Conservation (phyloP, 1,284 basidiomycete species). For the Rhodotorula sp. region DNA sequence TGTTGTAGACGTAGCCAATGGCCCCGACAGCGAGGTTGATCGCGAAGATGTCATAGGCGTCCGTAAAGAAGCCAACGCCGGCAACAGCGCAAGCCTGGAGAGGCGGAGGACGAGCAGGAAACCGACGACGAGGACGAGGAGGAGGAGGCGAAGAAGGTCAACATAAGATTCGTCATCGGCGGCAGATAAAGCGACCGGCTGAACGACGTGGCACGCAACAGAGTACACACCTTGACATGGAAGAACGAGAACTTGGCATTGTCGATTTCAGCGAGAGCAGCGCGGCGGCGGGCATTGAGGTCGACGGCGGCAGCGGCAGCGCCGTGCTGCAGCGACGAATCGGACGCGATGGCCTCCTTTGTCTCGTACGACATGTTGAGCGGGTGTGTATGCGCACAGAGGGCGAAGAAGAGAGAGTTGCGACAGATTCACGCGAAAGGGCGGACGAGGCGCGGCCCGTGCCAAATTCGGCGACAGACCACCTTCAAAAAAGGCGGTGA, state of each 20-base stretch:
- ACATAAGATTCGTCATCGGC: too few relatives aligned
- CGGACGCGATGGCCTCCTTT: slow-evolving; percentile 4
- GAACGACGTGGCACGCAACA: background rate
- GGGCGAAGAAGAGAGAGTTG: slow-evolving; percentile 3
- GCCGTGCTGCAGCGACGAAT: slow-evolving; percentile 2
- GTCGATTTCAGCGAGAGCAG: slow-evolving; percentile 72
- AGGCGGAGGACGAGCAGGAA: too few relatives aligned
- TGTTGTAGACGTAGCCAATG: slow-evolving; percentile 72
- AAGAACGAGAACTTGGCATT: slow-evolving; percentile 64
- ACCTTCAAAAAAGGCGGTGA: too few relatives aligned
- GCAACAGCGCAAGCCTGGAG: slow-evolving; percentile 65
- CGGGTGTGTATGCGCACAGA: background rate
- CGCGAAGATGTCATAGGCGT: slow-evolving; percentile 69
- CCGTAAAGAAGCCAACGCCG: slow-evolving; percentile 79
- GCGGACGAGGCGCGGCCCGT: background rate
- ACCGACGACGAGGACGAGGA: too few relatives aligned
- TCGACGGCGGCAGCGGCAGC: slow-evolving; percentile 11
- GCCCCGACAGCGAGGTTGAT: slow-evolving; percentile 75
- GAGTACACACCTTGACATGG: slow-evolving; percentile 59
- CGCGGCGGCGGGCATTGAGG: slow-evolving; percentile 59
- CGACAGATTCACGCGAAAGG: background rate
- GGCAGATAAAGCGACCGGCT: too few relatives aligned
- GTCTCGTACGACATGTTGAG: slow-evolving; percentile 9
- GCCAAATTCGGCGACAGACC: background rate
- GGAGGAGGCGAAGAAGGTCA: background rate